Percentiles rank a stretch among this genome's conserved stretches.
phyloP scores from a whole-genome alignment of 805 yeast genomes.

The Phaffomyces antillensis region DNA sequence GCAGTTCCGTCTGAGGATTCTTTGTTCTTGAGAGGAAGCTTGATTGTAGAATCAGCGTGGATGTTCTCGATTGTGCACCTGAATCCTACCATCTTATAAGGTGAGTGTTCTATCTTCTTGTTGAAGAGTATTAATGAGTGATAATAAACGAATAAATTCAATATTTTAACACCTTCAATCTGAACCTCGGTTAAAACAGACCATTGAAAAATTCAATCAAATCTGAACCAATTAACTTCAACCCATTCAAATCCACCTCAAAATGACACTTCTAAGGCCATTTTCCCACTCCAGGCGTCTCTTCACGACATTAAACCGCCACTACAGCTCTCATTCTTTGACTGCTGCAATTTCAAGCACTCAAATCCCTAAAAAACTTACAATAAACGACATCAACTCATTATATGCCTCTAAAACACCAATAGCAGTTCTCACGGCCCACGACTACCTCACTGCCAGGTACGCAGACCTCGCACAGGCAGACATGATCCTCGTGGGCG shows the following conservation, averaged over 20 bases:
- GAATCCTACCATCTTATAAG: constrained; percentile 26
- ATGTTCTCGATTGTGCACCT: constrained; percentile 20
- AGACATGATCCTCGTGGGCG: constrained; percentile 80
- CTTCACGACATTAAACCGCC: not conserved
- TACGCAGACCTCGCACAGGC: constrained; percentile 59
- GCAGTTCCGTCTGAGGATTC: constrained; percentile 12
- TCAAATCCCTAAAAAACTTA: constrained; percentile 9
- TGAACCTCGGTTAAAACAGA: too few species aligned
- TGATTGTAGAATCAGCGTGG: constrained; percentile 21
- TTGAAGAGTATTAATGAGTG: too few species aligned
- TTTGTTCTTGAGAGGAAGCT: constrained; percentile 17
- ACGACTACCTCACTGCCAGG: constrained; percentile 72
- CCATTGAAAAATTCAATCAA: too few species aligned
- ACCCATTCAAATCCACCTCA: too few species aligned
- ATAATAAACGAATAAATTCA: too few species aligned
- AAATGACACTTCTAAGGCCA: too few species aligned
- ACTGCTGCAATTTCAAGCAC: not conserved
- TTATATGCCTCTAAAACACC: constrained; percentile 30
- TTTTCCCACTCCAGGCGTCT: not conserved
- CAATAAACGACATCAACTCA: constrained; percentile 34
- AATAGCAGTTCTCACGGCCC: constrained; percentile 67
- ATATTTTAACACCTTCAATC: too few species aligned
- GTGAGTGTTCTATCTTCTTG: too few species aligned
- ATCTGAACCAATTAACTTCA: too few species aligned
- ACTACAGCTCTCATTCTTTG: not conserved